Conservation (phyloP, 441 rosid species). For the Cnidoscolus chayamansa region DNA sequence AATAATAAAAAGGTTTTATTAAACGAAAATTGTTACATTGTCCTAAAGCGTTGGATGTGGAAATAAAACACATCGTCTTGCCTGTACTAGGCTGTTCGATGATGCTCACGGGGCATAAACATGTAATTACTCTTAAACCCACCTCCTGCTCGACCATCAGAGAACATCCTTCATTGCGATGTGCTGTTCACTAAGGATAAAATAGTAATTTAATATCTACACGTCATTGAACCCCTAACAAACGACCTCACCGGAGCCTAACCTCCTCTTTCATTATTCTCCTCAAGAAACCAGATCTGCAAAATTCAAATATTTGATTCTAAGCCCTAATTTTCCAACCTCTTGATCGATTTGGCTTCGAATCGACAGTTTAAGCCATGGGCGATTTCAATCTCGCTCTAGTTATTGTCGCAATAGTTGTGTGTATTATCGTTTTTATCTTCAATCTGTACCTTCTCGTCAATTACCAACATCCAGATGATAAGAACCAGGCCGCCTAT, state of each 20-base stretch:
- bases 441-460: constrained; percentile 92
- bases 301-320: constrained; percentile 20
- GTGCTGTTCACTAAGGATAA: background rate
- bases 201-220: background rate
- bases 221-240: constrained; percentile 16
- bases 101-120: background rate
- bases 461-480: constrained; percentile 97
- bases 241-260: constrained; percentile 39
- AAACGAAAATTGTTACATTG: no score
- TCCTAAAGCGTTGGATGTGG: background rate
- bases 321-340: constrained; percentile 30
- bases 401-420: constrained; percentile 80
- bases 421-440: constrained; percentile 73
- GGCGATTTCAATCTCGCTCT: constrained; percentile 98
- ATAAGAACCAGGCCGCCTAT: constrained; percentile 95
- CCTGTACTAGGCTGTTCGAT: constrained; percentile 21
- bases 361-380: constrained; percentile 42
- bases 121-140: background rate
- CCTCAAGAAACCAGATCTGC: constrained; percentile 39
- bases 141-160: background rate
- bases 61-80: background rate
- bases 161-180: background rate
- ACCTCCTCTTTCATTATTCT: constrained; percentile 20
- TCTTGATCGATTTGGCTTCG: constrained; percentile 23
- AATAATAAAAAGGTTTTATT: no score